phyloP scores from a whole-genome alignment of 2,329 filamentous ascomycete genomes.

The Alternaria arborescens region DNA sequence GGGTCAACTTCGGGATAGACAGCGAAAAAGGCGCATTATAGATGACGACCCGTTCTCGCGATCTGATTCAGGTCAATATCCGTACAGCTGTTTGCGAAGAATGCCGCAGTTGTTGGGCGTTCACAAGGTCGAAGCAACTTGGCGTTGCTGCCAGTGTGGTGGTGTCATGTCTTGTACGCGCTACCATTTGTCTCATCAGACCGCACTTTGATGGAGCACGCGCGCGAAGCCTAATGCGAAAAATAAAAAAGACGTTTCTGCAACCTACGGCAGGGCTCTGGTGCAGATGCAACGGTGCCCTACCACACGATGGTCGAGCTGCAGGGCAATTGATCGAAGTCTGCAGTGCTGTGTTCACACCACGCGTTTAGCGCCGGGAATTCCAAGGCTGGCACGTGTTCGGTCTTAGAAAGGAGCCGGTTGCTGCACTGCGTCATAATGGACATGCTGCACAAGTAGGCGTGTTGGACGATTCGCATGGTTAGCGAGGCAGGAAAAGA shows the following conservation, averaged over 20 bases:
- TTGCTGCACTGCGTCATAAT: constrained; percentile 29
- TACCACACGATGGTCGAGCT: constrained; percentile 14
- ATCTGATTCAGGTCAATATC: neutral
- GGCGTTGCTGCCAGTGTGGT: constrained; percentile 4
- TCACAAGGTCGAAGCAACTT: constrained; percentile 3
- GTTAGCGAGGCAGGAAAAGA: constrained; percentile 14
- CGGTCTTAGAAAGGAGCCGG: constrained; percentile 11
- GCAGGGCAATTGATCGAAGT: constrained; percentile 16
- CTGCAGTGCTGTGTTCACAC: constrained; percentile 12
- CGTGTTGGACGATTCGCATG: constrained; percentile 19
- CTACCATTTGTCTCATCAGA: constrained; percentile 7
- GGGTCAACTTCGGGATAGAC: constrained; percentile 11
- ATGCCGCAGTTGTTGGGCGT: neutral
- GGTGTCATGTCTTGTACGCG: constrained; percentile 15
- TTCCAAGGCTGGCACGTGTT: constrained; percentile 21
- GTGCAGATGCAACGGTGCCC: constrained; percentile 4
- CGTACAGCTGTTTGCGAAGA: neutral
- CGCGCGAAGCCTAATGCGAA: neutral
- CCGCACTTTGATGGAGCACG: constrained; percentile 1
- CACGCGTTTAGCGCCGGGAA: constrained; percentile 26
- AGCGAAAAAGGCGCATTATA: constrained; percentile 10
- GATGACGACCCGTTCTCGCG: constrained; percentile 17
- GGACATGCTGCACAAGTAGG: constrained; percentile 13
- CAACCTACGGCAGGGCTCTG: constrained; percentile 16
- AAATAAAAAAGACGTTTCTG: constrained; percentile 1